Conservation (phyloP, 106 monocot genomes). For the Phalaenopsis equestris region DNA sequence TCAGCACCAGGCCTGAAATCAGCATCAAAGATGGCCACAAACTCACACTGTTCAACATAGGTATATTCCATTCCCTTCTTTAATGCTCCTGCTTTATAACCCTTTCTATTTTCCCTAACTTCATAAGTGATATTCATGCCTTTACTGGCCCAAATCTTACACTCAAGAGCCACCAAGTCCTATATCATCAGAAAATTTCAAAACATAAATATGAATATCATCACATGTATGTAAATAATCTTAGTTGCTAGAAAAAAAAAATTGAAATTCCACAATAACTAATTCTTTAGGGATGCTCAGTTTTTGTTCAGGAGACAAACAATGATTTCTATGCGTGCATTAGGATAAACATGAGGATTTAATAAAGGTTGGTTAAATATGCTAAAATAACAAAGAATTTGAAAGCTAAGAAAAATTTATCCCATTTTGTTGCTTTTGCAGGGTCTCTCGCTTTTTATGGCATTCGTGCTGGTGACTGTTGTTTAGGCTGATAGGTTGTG, state of each 20-base stretch:
- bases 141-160: conserved; percentile 34
- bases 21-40: conserved; percentile 78
- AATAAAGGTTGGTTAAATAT: background rate
- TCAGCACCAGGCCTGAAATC: conserved; percentile 68
- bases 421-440: background rate
- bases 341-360: background rate
- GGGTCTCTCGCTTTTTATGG: no score
- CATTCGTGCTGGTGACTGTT: no score
- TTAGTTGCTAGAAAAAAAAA: no score
- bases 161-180: conserved; percentile 54
- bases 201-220: no score
- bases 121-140: conserved; percentile 48
- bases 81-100: conserved; percentile 70
- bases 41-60: conserved; percentile 52
- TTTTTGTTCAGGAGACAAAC: background rate
- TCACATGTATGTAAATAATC: no score
- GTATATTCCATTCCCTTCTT: conserved; percentile 60
- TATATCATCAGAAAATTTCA: conserved; percentile 9
- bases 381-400: background rate
- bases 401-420: background rate
- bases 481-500: no score
- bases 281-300: no score
- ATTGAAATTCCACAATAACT: no score
- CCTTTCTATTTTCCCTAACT: conserved; percentile 46
- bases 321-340: background rate